These are phyloP conservation scores for Dissophora globulifera DNA, from an alignment of 192 early-diverging fungal species.

Conservation along the genomic window DNA sequence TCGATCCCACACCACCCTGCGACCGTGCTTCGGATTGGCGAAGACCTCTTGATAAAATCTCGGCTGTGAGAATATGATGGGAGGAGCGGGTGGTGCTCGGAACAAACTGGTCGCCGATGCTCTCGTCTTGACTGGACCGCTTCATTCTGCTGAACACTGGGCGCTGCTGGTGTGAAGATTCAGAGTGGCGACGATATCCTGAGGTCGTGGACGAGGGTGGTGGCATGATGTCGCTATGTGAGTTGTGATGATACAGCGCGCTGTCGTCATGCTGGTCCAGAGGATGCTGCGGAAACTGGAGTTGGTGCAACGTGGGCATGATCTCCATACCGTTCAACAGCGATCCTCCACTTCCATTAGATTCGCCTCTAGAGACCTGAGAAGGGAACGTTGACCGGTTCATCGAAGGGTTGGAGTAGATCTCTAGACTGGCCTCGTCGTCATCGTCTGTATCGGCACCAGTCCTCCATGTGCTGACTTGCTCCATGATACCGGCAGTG, in stretches of 20 bases:
- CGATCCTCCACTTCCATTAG: conserved; percentile 26
- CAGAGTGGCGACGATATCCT: conserved; percentile 31
- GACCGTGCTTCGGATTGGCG: conserved; percentile 22
- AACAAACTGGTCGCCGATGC: conserved; percentile 42
- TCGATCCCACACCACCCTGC: conserved; percentile 13
- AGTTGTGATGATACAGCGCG: neutral
- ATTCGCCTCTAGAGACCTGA: conserved; percentile 32
- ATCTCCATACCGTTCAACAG: conserved; percentile 49
- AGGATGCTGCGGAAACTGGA: conserved; percentile 50
- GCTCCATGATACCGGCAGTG: conserved; percentile 51
- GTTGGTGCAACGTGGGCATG: conserved; percentile 41
- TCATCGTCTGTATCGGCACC: conserved; percentile 48
- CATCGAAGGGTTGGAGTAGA: conserved; percentile 40
- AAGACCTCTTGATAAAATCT: conserved; percentile 19
- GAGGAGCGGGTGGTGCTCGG: conserved; percentile 19
- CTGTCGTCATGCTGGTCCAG: conserved; percentile 24
- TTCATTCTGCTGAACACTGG: conserved; percentile 4
- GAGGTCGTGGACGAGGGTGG: conserved; percentile 45
- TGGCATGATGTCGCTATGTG: conserved; percentile 39
- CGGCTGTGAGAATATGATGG: conserved; percentile 26
- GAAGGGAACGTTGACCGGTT: conserved; percentile 31
- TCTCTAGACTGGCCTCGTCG: conserved; percentile 47
- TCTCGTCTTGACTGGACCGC: conserved; percentile 31
- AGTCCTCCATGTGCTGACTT: conserved; percentile 51
- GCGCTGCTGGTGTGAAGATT: conserved; percentile 36